phyloP scores from a whole-genome alignment of 1,284 basidiomycete species.

The Heliocybe sulcata region DNA sequence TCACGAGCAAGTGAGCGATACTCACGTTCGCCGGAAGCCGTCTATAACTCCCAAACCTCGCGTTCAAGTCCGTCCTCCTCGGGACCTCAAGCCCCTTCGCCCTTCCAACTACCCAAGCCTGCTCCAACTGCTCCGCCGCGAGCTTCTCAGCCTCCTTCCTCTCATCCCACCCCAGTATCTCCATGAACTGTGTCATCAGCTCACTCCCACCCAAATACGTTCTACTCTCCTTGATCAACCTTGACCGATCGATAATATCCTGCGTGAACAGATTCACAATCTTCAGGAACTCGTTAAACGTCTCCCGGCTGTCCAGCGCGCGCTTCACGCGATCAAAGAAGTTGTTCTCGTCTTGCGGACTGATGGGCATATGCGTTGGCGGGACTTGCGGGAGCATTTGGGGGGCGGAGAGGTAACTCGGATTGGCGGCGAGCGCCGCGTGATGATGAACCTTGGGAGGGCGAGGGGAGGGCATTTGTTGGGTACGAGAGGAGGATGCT shows the following conservation, averaged over 20 bases:
- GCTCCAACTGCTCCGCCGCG: conserved; percentile 34
- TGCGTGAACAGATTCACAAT: conserved; percentile 94
- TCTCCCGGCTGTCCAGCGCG: conserved; percentile 80
- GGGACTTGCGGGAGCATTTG: neutral
- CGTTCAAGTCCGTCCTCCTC: conserved; percentile 50
- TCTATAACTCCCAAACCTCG: conserved; percentile 83
- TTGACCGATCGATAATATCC: conserved; percentile 84
- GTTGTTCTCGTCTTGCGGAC: conserved; percentile 58
- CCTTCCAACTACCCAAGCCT: conserved; percentile 30
- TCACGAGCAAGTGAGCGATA: conserved; percentile 11
- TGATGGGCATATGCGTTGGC: neutral
- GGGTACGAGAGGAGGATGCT: neutral
- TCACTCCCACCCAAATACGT: conserved; percentile 69
- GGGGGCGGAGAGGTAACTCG: conserved; percentile 10
- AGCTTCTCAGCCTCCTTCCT: conserved; percentile 50
- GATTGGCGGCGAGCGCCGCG: conserved; percentile 5
- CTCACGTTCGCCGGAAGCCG: conserved; percentile 74
- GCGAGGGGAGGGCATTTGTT: neutral
- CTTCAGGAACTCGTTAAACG: conserved; percentile 96
- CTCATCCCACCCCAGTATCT: conserved; percentile 88
- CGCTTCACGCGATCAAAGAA: conserved; percentile 96
- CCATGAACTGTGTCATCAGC: conserved; percentile 79
- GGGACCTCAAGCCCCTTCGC: conserved; percentile 38
- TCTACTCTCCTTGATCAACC: conserved; percentile 65
- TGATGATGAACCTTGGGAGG: conserved; percentile 1